Conservation (phyloP, 2,329 filamentous ascomycete genomes). For the Beauveria australis region DNA sequence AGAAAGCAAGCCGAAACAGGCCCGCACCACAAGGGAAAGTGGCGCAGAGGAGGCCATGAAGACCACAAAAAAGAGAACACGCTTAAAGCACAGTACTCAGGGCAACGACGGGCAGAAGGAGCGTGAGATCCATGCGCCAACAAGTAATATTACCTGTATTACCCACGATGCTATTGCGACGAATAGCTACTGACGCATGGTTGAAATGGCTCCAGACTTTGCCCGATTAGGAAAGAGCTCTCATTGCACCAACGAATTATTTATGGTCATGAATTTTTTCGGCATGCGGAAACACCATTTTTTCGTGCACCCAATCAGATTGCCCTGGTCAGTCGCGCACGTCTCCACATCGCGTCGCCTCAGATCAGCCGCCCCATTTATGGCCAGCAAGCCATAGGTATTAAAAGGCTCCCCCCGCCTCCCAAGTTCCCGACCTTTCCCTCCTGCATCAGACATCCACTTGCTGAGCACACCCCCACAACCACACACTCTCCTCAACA, state of each 20-base stretch:
- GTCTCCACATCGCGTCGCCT: conserved; percentile 11
- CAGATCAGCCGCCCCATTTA: conserved; percentile 31
- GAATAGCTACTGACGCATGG: neutral
- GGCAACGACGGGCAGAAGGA: neutral
- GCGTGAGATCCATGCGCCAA: neutral
- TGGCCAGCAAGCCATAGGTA: conserved; percentile 25
- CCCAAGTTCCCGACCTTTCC: conserved; percentile 26
- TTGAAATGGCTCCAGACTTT: neutral
- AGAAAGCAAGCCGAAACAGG: too few relatives aligned
- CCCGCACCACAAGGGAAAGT: too few relatives aligned
- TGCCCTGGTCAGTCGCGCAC: conserved; percentile 3
- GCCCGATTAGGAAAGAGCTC: conserved; percentile 9
- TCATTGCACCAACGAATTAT: neutral
- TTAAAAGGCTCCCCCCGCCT: conserved; percentile 39
- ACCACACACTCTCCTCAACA: conserved; percentile 23
- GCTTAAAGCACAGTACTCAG: neutral
- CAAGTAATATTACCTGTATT: neutral
- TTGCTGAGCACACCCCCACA: conserved; percentile 22
- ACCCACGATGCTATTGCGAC: neutral
- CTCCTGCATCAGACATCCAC: conserved; percentile 35
- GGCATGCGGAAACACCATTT: conserved; percentile 6
- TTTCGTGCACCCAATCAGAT: conserved; percentile 10
- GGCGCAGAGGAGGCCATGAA: too few relatives aligned
- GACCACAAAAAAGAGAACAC: neutral
- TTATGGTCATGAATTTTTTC: conserved; percentile 2